Evolutionary conservation across 169 alveolate species (phyloP).

Genomic region (Plasmodium knowlesi): DNA sequence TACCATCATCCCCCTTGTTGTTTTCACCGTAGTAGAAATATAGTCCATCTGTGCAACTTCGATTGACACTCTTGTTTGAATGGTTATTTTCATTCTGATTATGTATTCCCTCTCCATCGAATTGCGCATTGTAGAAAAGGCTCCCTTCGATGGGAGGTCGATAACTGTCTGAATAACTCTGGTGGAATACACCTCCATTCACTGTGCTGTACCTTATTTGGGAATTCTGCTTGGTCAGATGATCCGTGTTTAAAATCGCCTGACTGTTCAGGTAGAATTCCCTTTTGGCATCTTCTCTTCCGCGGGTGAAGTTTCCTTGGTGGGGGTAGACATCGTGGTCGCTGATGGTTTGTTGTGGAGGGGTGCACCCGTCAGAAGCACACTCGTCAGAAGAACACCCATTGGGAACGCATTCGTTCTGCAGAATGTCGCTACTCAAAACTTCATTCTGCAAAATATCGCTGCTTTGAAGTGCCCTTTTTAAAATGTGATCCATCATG

Average conservation of each 20-base stretch:
- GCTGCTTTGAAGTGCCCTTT: neutral
- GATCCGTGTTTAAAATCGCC: neutral
- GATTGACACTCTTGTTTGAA: neutral
- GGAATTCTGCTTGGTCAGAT: neutral
- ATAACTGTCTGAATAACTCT: neutral
- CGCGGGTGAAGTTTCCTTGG: neutral
- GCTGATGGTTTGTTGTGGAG: neutral
- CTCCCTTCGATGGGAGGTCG: neutral
- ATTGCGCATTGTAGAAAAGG: neutral
- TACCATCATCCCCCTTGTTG: neutral
- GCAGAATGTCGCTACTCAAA: neutral
- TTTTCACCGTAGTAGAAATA: neutral
- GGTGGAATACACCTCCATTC: neutral
- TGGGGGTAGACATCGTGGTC: neutral
- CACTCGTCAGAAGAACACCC: neutral
- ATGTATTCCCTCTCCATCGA: neutral
- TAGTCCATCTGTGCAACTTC: neutral
- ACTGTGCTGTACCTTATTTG: neutral
- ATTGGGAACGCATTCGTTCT: neutral
- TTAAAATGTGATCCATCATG: neutral
- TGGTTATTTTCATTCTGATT: neutral
- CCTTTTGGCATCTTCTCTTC: neutral
- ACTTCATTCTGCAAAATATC: neutral
- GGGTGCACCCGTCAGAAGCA: neutral
- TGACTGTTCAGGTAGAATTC: neutral